Conservation (phyloP, 2,329 filamentous ascomycete genomes). For the Ceratocystis smalleyi region DNA sequence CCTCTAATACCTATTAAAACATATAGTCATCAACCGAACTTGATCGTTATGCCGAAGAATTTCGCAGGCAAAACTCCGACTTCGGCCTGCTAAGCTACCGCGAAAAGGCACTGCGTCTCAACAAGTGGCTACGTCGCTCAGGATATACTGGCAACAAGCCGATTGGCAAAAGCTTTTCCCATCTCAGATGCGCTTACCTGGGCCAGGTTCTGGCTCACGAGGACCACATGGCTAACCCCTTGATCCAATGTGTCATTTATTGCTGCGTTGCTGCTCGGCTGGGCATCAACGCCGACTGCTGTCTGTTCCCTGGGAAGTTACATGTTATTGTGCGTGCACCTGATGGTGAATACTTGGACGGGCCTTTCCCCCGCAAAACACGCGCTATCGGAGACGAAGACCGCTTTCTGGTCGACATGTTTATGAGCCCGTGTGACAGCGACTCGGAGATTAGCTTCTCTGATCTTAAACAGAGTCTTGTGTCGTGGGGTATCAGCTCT, state of each 20-base stretch:
- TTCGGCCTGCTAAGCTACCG: constrained; percentile 46
- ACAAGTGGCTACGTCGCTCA: constrained; percentile 50
- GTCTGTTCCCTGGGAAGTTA: constrained; percentile 71
- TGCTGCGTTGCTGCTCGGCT: constrained; percentile 61
- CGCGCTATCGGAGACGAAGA: constrained; percentile 21
- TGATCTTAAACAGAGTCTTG: constrained; percentile 45
- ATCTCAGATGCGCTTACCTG: constrained; percentile 29
- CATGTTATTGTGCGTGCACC: constrained; percentile 59
- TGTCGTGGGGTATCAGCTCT: constrained; percentile 31
- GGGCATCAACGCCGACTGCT: constrained; percentile 61
- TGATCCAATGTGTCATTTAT: constrained; percentile 78
- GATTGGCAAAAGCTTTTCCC: constrained; percentile 6
- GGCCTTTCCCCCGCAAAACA: constrained; percentile 15
- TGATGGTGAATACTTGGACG: constrained; percentile 45
- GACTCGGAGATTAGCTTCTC: constrained; percentile 48
- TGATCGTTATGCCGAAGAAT: constrained; percentile 43
- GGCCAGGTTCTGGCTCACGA: constrained; percentile 60
- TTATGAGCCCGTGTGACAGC: constrained; percentile 66
- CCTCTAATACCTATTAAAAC: not conserved
- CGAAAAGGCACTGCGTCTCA: constrained; percentile 50
- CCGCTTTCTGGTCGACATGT: constrained; percentile 38
- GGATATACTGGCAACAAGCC: constrained; percentile 54
- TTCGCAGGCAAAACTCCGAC: constrained; percentile 37
- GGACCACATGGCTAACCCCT: constrained; percentile 64
- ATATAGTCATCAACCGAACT: constrained; percentile 46